phyloP scores from a whole-genome alignment of 345 rosid genomes.

The Eucalyptus sideroxylon region DNA sequence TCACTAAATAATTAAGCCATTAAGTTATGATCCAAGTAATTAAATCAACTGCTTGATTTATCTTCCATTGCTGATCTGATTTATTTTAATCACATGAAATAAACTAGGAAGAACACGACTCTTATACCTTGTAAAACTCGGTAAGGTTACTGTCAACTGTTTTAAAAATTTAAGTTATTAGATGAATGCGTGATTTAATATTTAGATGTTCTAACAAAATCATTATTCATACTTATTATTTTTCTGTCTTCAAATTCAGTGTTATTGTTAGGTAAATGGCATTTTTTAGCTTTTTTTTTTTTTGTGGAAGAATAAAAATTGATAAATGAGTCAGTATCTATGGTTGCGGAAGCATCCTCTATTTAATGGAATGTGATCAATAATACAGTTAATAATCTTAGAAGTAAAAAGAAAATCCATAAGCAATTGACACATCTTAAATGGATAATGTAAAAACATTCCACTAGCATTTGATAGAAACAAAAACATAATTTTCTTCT shows the following conservation, averaged over 20 bases:
- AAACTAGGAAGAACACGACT: background rate
- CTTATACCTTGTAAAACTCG: background rate
- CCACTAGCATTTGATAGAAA: background rate
- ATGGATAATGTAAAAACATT: background rate
- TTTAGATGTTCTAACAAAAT: background rate
- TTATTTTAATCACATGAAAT: background rate
- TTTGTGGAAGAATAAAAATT: background rate
- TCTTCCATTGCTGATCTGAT: background rate
- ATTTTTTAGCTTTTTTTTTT: background rate
- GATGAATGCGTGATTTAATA: background rate
- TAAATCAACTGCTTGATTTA: background rate
- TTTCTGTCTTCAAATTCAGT: background rate
- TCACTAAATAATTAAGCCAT: background rate
- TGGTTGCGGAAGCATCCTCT: background rate
- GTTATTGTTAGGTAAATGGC: background rate
- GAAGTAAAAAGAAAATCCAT: background rate
- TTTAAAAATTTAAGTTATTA: too few species aligned
- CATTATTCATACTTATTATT: background rate
- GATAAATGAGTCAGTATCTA: background rate
- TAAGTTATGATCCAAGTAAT: background rate
- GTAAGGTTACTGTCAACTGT: background rate
- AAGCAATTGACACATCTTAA: background rate
- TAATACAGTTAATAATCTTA: background rate
- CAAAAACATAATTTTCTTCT: background rate
- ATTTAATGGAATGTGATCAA: background rate